A percentile compares a stretch with the other conserved stretches of the same genome.
Evolutionary conservation across 2,329 filamentous ascomycete genomes (phyloP).

Genomic region (Akanthomyces lecanii): DNA sequence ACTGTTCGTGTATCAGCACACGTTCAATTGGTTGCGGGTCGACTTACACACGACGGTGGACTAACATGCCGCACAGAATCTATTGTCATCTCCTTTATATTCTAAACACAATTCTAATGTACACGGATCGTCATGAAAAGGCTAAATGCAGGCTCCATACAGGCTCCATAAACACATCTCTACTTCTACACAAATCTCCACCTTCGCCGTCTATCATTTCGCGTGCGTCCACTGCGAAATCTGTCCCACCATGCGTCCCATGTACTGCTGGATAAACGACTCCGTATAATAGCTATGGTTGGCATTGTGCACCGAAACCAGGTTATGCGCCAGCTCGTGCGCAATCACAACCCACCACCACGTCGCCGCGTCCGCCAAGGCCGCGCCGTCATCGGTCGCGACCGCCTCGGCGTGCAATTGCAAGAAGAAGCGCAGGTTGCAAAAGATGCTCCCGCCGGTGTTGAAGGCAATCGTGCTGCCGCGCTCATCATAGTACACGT

Average conservation of each 20-base stretch:
- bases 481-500: conserved; percentile 79
- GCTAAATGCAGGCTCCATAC: background rate
- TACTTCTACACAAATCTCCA: background rate
- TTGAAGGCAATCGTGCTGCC: conserved; percentile 93
- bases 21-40: too few relatives aligned
- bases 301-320: conserved; percentile 72
- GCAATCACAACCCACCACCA: conserved; percentile 97
- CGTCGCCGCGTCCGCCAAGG: conserved; percentile 63
- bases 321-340: conserved; percentile 92
- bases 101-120: background rate
- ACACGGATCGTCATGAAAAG: background rate
- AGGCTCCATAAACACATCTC: background rate
- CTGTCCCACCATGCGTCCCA: conserved; percentile 62
- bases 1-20: too few relatives aligned
- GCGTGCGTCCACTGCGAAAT: conserved; percentile 21
- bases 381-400: conserved; percentile 32
- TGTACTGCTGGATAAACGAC: conserved; percentile 74
- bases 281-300: conserved; percentile 84
- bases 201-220: background rate
- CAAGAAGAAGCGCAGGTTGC: conserved; percentile 83
- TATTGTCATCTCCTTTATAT: too few relatives aligned
- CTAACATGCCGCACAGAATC: too few relatives aligned
- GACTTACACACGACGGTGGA: too few relatives aligned
- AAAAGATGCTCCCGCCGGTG: conserved; percentile 79
- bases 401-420: conserved; percentile 64